A percentile compares a stretch with the other conserved stretches of the same genome.
phyloP scores from a whole-genome alignment of 352 stramenopile species.

The Phytopythium mirpurense region DNA sequence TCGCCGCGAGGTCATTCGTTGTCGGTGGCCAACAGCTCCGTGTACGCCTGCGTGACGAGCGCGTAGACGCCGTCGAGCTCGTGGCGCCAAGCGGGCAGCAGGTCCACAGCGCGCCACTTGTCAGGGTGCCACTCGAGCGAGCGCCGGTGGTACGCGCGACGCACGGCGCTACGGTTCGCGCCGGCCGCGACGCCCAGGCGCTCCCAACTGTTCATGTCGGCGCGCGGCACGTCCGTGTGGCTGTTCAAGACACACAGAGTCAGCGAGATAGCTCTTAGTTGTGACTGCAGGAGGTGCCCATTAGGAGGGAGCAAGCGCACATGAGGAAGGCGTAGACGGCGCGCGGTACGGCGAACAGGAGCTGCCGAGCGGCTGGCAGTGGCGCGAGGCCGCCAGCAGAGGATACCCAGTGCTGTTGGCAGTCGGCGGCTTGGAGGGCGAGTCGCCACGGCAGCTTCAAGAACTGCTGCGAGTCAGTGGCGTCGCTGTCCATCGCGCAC shows the following conservation, averaged over 20 bases:
- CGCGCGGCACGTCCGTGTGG: conserved; percentile 26
- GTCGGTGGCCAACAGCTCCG: conserved; percentile 21
- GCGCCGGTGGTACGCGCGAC: conserved; percentile 47
- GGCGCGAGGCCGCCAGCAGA: conserved; percentile 25
- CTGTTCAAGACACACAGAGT: too few relatives aligned
- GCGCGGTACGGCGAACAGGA: conserved; percentile 35
- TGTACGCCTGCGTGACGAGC: conserved; percentile 44
- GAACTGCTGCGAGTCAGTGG: conserved; percentile 11
- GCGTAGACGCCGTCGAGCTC: conserved; percentile 28
- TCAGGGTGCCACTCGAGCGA: conserved; percentile 72
- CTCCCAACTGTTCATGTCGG: conserved; percentile 40
- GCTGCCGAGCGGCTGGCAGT: conserved; percentile 7
- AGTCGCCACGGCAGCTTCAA: conserved; percentile 15
- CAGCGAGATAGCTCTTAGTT: too few relatives aligned
- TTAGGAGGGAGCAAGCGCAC: conserved; percentile 7
- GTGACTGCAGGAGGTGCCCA: too few relatives aligned
- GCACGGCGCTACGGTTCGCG: conserved; percentile 39
- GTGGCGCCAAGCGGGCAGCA: conserved; percentile 21
- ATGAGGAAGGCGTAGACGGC: conserved; percentile 49
- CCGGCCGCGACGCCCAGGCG: conserved; percentile 35
- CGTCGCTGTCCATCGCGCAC: conserved; percentile 8
- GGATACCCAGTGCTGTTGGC: conserved; percentile 31
- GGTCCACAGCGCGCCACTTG: conserved; percentile 36
- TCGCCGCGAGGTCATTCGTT: neutral
- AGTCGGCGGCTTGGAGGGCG: conserved; percentile 24